Evolutionary conservation across 1,139 yeast species (phyloP).

Genomic region (Nakaseomyces glabratus): DNA sequence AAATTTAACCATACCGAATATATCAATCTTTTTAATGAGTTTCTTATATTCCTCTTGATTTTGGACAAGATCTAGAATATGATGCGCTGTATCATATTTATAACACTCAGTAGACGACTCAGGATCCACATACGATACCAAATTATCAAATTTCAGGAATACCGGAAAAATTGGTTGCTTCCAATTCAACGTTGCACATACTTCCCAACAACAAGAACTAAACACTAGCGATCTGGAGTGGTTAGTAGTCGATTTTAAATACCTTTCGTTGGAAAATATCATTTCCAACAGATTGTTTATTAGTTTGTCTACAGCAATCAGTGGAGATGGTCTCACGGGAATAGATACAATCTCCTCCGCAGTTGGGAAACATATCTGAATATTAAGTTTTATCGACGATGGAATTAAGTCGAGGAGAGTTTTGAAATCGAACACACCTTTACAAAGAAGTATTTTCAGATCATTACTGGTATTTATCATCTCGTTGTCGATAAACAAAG

Average conservation of each 20-base stretch:
- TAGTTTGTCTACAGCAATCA: conserved; percentile 53
- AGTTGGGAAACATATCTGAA: conserved; percentile 80
- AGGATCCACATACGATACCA: conserved; percentile 29
- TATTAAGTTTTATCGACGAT: conserved; percentile 54
- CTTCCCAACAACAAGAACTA: conserved; percentile 76
- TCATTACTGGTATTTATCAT: conserved; percentile 29
- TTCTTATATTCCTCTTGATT: conserved; percentile 7
- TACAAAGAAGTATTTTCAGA: conserved; percentile 32
- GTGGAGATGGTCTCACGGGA: conserved; percentile 42
- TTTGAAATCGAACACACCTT: conserved; percentile 50
- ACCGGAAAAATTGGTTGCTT: conserved; percentile 98
- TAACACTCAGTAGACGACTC: conserved; percentile 33
- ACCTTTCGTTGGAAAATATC: conserved; percentile 70
- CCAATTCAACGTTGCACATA: conserved; percentile 92
- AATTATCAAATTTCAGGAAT: conserved; percentile 68
- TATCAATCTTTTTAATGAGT: conserved; percentile 39
- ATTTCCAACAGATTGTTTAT: conserved; percentile 65
- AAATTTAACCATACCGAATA: conserved; percentile 59
- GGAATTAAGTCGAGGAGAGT: conserved; percentile 50
- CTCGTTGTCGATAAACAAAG: not conserved
- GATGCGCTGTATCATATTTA: conserved; percentile 32
- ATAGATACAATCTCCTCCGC: conserved; percentile 47
- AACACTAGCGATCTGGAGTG: conserved; percentile 57
- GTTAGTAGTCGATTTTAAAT: conserved; percentile 30
- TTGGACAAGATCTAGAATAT: conserved; percentile 9